Percentiles rank a stretch among this genome's conserved stretches.
These are phyloP conservation scores for Chimonanthus praecox DNA, from an alignment of 164 flowering plant species.

Conservation along the genomic window DNA sequence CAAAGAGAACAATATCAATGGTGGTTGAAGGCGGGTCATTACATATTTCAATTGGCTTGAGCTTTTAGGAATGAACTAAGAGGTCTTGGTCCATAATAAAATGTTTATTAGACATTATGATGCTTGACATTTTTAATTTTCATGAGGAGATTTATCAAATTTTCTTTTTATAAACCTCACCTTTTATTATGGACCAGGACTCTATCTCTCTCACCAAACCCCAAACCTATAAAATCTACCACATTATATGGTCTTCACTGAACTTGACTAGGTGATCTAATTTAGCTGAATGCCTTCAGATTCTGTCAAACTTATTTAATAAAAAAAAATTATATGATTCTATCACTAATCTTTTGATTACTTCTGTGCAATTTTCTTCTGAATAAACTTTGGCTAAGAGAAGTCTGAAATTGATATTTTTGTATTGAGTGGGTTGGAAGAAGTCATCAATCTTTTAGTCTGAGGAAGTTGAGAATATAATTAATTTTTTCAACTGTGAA, in stretches of 20 bases:
- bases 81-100: too few species aligned
- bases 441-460: slow-evolving; percentile 2
- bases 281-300: not conserved
- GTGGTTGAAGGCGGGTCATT: too few species aligned
- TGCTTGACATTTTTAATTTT: too few species aligned
- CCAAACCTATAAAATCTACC: too few species aligned
- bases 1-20: too few species aligned
- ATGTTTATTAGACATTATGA: too few species aligned
- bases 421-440: not conserved
- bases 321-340: slow-evolving; percentile 1
- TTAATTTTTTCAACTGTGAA: not conserved
- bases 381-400: not conserved
- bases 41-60: too few species aligned
- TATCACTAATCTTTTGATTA: slow-evolving; percentile 4
- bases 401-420: not conserved
- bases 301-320: slow-evolving; percentile 2
- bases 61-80: too few species aligned
- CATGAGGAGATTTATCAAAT: too few species aligned
- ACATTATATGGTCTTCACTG: slow-evolving; percentile 4
- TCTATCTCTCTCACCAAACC: too few species aligned
- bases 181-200: too few species aligned
- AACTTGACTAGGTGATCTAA: slow-evolving; percentile 6
- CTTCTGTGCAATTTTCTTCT: not conserved
- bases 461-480: not conserved
- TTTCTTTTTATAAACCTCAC: too few species aligned